phyloP scores from a whole-genome alignment of 768 basidiomycete species.

The Leucocoprinus sp. region DNA sequence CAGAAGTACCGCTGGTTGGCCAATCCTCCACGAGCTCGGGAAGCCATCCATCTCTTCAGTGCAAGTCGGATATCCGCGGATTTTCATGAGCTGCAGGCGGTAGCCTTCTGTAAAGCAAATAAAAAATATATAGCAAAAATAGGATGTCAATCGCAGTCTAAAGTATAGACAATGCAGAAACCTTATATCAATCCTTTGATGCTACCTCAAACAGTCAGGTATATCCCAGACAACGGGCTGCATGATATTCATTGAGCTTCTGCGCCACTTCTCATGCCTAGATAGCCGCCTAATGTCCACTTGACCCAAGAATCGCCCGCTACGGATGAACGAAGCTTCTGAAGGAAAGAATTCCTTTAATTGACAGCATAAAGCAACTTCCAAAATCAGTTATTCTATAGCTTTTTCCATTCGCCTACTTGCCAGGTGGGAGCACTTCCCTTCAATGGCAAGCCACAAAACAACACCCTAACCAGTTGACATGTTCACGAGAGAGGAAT shows the following conservation, averaged over 20 bases:
- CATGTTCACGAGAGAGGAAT: background rate
- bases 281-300: background rate
- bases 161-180: background rate
- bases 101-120: background rate
- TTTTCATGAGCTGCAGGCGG: background rate
- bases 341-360: constrained; percentile 3
- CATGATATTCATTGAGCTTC: constrained; percentile 2
- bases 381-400: constrained; percentile 8
- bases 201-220: background rate
- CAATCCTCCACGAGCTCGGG: background rate
- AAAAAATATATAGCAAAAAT: no score
- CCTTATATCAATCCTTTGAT: background rate
- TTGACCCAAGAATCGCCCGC: background rate
- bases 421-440: background rate
- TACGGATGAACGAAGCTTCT: background rate
- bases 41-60: background rate
- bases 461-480: background rate
- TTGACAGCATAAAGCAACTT: constrained; percentile 5
- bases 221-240: background rate
- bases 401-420: constrained; percentile 7
- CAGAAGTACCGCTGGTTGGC: background rate
- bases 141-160: background rate
- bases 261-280: background rate
- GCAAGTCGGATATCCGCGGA: background rate
- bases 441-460: background rate